Base-by-base conservation (phyloP, 352 stramenopile species). In the Phytopythium delawarense region DNA sequence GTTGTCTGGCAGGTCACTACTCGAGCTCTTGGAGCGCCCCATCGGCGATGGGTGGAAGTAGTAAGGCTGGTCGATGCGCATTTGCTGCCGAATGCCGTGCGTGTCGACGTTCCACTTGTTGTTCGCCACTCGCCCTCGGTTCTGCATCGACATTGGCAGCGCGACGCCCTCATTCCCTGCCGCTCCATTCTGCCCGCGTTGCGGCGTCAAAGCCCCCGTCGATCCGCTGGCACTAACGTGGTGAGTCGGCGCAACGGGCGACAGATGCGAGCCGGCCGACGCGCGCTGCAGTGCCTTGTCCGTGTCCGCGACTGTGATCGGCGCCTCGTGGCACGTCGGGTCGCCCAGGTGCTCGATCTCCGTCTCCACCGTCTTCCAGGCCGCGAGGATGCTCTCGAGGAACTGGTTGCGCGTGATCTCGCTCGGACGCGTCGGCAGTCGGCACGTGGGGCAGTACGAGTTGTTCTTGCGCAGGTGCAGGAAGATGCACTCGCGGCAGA, bases 341-440 rank as follows among this genome's bases (percentile, higher is more conserved):
- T 87, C 65, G 28, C 75, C 62, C 5, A 92, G 50, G 45, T 66
- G 42, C 25, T 62, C 59, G 23, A 95, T 71, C 57, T 88, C 79
- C 34, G 57, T 62, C 65, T 95, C 87, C n/a, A 95, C 83, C 28
- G 55, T 49, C 30, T 87, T 87, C 87, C 87, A 95, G 23, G 86
- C 81, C 37, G 70, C 72, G 25, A 95, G 65, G 64, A 95, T 88
- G 63, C 83, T 92, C 71, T 94, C 76, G 11, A 95, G 70, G 64
- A 92, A 95, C 70, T 92, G 87, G 66, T 95, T 95, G 30, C 84
- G 79, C 40, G 79, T 92, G 58, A 94, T 78, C 46, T 95, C 87
- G 61, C 78, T 91, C 12, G 84, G 84, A 40, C 74, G 74, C 57
- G 82, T 91, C 21, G 87, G 87, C 60, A 95, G 74, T 13, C 76